These are phyloP conservation scores for Agrostemma githago DNA, from an alignment of 148 eudicot species.

Conservation along the genomic window DNA sequence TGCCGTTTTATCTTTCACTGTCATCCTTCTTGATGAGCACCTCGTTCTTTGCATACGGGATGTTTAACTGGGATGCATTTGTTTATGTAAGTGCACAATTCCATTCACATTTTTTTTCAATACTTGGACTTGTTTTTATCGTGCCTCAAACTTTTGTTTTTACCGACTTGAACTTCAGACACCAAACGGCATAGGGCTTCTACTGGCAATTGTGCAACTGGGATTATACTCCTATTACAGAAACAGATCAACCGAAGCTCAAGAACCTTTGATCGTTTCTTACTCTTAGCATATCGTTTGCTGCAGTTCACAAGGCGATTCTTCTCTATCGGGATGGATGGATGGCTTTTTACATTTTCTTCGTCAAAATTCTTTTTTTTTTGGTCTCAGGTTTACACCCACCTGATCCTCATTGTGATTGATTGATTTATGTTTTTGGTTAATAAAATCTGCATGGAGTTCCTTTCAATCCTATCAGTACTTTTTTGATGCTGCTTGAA, in stretches of 20 bases:
- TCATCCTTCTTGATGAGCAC: conserved; percentile 83
- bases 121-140: neutral
- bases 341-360: neutral
- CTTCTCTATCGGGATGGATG: neutral
- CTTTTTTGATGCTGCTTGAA: neutral
- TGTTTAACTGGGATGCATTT: conserved; percentile 67
- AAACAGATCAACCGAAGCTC: conserved; percentile 35
- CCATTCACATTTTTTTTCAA: conserved; percentile 1
- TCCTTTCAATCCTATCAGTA: neutral
- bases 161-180: conserved; percentile 44
- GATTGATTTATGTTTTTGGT: conserved; percentile 11
- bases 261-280: conserved; percentile 49
- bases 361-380: neutral
- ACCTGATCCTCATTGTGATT: conserved; percentile 2
- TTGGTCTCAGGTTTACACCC: conserved; percentile 7
- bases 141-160: neutral
- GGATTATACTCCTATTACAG: conserved; percentile 48
- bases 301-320: conserved; percentile 4
- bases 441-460: neutral
- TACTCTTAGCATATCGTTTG: conserved; percentile 26
- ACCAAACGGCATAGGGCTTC: conserved; percentile 80
- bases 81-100: conserved; percentile 50
- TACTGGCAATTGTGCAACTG: conserved; percentile 61
- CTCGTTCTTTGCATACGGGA: conserved; percentile 64
- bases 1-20: conserved; percentile 89